phyloP scores from a whole-genome alignment of 768 basidiomycete species.

The Austroboletus eburneus region DNA sequence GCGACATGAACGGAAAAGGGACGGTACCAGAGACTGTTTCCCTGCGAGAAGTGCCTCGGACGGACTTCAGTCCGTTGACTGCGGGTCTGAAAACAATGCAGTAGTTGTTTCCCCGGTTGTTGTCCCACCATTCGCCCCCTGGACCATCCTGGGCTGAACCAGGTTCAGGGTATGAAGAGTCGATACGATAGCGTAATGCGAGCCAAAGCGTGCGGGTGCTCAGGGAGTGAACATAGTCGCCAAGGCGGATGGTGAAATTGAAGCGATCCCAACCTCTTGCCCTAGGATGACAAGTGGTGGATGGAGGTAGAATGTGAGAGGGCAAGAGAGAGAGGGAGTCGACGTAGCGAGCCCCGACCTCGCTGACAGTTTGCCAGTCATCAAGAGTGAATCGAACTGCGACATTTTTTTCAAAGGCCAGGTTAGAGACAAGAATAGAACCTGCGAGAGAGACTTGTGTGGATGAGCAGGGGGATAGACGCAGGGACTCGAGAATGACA shows the following conservation, averaged over 20 bases:
- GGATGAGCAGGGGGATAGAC: slow-evolving; percentile 19
- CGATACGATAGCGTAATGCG: slow-evolving; percentile 48
- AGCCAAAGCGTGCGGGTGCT: slow-evolving; percentile 54
- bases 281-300: background rate
- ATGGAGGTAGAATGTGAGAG: slow-evolving; percentile 15
- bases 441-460: slow-evolving; percentile 52
- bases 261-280: slow-evolving; percentile 53
- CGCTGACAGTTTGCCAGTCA: slow-evolving; percentile 89
- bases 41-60: too few relatives aligned
- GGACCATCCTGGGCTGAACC: slow-evolving; percentile 30
- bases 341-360: slow-evolving; percentile 59
- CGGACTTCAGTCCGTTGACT: background rate
- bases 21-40: slow-evolving; percentile 22
- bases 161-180: slow-evolving; percentile 15
- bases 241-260: slow-evolving; percentile 59
- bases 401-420: slow-evolving; percentile 83
- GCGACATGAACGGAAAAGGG: background rate
- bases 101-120: slow-evolving; percentile 78
- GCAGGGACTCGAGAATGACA: slow-evolving; percentile 37
- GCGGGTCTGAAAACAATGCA: slow-evolving; percentile 54
- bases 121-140: slow-evolving; percentile 95
- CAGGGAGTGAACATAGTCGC: slow-evolving; percentile 58
- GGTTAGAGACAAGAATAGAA: slow-evolving; percentile 77
- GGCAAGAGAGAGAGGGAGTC: slow-evolving; percentile 41
- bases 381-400: slow-evolving; percentile 88